A percentile compares a stretch with the other conserved stretches of the same genome.
Conservation (phyloP, 371 early-diverging fungal genomes). For the Zychaea mexicana region DNA sequence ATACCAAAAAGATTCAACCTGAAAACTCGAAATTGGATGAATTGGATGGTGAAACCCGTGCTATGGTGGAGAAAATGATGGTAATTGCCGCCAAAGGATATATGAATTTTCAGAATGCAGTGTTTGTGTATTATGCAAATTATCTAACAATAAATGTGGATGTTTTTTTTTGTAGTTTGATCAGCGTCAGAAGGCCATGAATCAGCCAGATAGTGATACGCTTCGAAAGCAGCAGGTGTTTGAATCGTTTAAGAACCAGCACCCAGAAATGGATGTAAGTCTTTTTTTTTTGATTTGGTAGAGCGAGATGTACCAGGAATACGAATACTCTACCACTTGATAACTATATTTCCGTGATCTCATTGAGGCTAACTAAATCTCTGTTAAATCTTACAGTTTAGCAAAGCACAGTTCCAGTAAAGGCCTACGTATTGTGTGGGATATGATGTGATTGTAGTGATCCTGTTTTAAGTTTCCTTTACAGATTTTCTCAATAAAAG, state of each 20-base stretch:
- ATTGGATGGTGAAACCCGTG: constrained; percentile 88
- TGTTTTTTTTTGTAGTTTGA: constrained; percentile 68
- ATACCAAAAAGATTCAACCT: constrained; percentile 89
- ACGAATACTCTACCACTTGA: not conserved
- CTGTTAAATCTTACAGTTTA: constrained; percentile 25
- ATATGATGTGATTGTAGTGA: not conserved
- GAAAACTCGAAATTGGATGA: constrained; percentile 90
- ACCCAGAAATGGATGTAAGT: constrained; percentile 59
- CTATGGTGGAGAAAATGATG: constrained; percentile 89
- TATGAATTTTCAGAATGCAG: no score
- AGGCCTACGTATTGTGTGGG: not conserved
- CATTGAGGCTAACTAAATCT: no score
- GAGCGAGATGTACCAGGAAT: no score
- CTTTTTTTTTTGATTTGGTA: not conserved
- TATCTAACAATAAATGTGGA: not conserved
- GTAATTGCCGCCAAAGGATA: constrained; percentile 26
- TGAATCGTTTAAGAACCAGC: constrained; percentile 73
- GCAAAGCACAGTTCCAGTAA: constrained; percentile 20
- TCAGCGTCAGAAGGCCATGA: constrained; percentile 86
- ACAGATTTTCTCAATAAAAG: no score
- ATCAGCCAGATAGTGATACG: constrained; percentile 84
- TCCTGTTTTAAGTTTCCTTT: no score
- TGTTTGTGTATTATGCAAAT: not conserved
- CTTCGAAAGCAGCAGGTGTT: constrained; percentile 78
- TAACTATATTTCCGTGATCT: not conserved